Percentiles rank a stretch among this genome's conserved stretches.
Evolutionary conservation across 208 protist species (phyloP).

Genomic region (Angomonas ambiguus): DNA sequence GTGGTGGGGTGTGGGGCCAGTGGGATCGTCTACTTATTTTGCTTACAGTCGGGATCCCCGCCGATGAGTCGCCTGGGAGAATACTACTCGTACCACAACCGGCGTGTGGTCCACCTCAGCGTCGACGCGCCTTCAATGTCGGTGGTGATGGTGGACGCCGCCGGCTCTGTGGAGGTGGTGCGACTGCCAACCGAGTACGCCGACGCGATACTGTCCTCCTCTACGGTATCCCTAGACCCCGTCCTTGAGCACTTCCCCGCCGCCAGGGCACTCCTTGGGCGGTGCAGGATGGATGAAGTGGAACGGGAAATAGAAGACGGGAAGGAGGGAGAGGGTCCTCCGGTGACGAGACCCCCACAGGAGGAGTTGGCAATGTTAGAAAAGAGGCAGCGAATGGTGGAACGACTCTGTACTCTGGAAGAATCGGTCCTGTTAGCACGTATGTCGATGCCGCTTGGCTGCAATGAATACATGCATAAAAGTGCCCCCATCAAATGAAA

Average conservation of each 20-base stretch:
- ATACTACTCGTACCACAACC: slow-evolving; percentile 30
- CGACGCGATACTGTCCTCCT: background rate
- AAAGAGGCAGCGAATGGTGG: slow-evolving; percentile 7
- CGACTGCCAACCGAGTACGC: slow-evolving; percentile 27
- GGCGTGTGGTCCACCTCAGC: slow-evolving; percentile 35
- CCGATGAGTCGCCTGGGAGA: slow-evolving; percentile 20
- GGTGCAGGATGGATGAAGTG: slow-evolving; percentile 12
- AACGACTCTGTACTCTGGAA: slow-evolving; percentile 21
- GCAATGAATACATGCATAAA: slow-evolving; percentile 33
- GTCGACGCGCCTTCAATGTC: slow-evolving; percentile 34
- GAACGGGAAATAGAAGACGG: background rate
- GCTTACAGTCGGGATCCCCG: slow-evolving; percentile 14
- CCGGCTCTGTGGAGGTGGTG: slow-evolving; percentile 57
- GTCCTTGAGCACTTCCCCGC: slow-evolving; percentile 9
- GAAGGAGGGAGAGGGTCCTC: background rate
- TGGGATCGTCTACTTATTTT: slow-evolving; percentile 38
- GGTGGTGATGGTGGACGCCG: slow-evolving; percentile 53
- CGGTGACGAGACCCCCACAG: background rate
- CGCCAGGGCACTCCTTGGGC: slow-evolving; percentile 8
- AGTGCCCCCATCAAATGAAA: no score
- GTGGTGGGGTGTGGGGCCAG: slow-evolving; percentile 24
- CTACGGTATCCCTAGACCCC: slow-evolving; percentile 4
- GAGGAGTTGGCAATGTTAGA: background rate
- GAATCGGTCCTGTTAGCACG: slow-evolving; percentile 44
- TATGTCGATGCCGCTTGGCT: slow-evolving; percentile 37